Evolutionary conservation across 1,284 basidiomycete species (phyloP).

Genomic region (Moesziomyces sp.): DNA sequence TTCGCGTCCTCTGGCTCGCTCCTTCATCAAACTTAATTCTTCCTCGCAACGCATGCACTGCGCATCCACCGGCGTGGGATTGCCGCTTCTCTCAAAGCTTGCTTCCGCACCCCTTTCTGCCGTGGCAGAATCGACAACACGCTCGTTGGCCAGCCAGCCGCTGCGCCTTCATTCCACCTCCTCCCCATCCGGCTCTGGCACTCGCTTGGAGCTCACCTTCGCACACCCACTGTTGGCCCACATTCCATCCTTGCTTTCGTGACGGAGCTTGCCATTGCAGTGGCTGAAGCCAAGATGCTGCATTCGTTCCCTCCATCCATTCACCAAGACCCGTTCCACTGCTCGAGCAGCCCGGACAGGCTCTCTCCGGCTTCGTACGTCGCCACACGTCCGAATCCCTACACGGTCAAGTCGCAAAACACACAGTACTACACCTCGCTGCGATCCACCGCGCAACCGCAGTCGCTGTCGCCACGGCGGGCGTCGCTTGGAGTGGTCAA

Average conservation of each 20-base stretch:
- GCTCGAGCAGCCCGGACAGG: slow-evolving; percentile 34
- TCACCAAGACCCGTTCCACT: slow-evolving; percentile 32
- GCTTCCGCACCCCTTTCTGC: neutral
- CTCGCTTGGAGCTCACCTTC: neutral
- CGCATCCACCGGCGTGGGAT: neutral
- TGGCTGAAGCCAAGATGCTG: slow-evolving; percentile 10
- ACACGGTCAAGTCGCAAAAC: slow-evolving; percentile 35
- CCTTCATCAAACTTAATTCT: neutral
- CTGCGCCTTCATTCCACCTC: slow-evolving; percentile 3
- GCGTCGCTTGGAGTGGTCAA: neutral
- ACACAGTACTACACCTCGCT: slow-evolving; percentile 19
- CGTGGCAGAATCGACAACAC: neutral
- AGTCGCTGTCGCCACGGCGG: slow-evolving; percentile 9
- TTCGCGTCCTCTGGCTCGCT: neutral
- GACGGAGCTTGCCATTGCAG: neutral
- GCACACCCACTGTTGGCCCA: neutral
- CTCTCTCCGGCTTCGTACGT: slow-evolving; percentile 10
- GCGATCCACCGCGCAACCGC: slow-evolving; percentile 11
- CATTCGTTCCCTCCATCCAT: slow-evolving; percentile 11
- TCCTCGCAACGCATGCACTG: neutral
- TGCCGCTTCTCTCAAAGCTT: neutral
- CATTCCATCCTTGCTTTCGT: neutral
- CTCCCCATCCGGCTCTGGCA: neutral
- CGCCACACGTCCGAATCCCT: slow-evolving; percentile 38
- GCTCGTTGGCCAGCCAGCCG: neutral